phyloP scores from a whole-genome alignment of 768 basidiomycete species.

The Phlegmacium glaucopus region DNA sequence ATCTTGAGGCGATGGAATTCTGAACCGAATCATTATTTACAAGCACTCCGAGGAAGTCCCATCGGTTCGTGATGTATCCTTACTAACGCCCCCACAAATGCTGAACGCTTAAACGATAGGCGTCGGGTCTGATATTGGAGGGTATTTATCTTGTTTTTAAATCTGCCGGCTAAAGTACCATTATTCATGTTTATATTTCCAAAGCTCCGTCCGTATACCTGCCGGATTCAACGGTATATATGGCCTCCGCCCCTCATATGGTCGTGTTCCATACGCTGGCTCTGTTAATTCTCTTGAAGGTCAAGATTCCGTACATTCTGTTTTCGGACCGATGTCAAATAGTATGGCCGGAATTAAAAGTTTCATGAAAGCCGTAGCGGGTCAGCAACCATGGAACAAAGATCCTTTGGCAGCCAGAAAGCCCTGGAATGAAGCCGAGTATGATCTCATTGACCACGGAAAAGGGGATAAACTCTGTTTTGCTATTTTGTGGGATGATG shows the following conservation, averaged over 20 bases:
- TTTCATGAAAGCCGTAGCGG: constrained; percentile 65
- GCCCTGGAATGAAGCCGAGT: constrained; percentile 58
- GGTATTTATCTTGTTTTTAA: constrained; percentile 35
- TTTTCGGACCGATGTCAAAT: constrained; percentile 68
- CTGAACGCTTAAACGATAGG: constrained; percentile 48
- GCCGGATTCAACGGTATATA: constrained; percentile 66
- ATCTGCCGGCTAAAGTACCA: not conserved
- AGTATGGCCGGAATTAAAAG: constrained; percentile 57
- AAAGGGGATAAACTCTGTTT: constrained; percentile 50
- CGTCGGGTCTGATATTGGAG: constrained; percentile 80
- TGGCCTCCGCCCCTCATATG: constrained; percentile 65
- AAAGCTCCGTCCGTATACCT: constrained; percentile 71
- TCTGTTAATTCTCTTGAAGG: constrained; percentile 65
- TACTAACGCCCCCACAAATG: constrained; percentile 39
- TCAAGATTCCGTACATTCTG: constrained; percentile 66
- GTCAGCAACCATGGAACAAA: constrained; percentile 57
- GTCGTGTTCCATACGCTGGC: constrained; percentile 69
- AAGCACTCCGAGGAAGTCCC: constrained; percentile 43
- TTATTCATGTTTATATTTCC: not conserved
- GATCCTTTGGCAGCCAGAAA: constrained; percentile 61
- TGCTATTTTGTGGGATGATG: constrained; percentile 67
- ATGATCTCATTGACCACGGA: constrained; percentile 56
- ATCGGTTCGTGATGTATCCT: constrained; percentile 27
- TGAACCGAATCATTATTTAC: not conserved
- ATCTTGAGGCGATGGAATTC: too few relatives aligned